Base-by-base conservation (phyloP, 352 stramenopile genomes). In the Phytophthora pseudosyringae region DNA sequence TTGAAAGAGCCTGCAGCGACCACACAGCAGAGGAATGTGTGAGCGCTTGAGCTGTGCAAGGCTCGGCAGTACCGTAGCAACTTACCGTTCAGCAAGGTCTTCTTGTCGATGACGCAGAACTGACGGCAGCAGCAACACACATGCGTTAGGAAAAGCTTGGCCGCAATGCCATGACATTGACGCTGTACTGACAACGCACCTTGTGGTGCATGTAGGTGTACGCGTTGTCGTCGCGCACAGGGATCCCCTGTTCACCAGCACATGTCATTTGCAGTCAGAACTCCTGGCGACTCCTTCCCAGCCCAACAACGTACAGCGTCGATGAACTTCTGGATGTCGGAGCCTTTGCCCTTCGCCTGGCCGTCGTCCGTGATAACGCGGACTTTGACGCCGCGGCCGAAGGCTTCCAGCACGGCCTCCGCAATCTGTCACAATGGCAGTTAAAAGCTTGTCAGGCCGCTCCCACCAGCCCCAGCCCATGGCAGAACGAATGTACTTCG, bases 141-240 rank as follows among this genome's bases (percentile, higher is more conserved):
- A 38, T 50, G 4, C 31, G 13, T 32, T 11, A 57, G 45, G 12
- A 47, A 41, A 29, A 38, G 2, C 3, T 31, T 3, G 8, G 25
- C 18, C 25, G 4, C 33, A 64, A 63, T 10, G 1, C 29, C 12
- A 46, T 31, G 0, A 45, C 29, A 49, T 15, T 21, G 21, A 21
- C 21, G 11, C 41, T 21, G n/a, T 18, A 43, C 12, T 26, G n/a
- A 5, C 38, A 33, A 49, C 52, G 8, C 10, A 88, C 80, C 70
- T 89, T 91, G 76, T 91, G 76, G 57, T 91, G 82, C 80, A 89
- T 91, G 68, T 83, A 81, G 12, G 82, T 91, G 11, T 60, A 33
- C 0, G 78, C 66, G 32, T 85, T 80, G 67, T 91, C 82, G 29
- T 89, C 80, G 3, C 80, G 73, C 41, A 89, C 80, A 13, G 70